A percentile compares a stretch with the other conserved stretches of the same genome.
Conservation (phyloP, 2,329 filamentous ascomycete species). For the Tympanopsis confertula region DNA sequence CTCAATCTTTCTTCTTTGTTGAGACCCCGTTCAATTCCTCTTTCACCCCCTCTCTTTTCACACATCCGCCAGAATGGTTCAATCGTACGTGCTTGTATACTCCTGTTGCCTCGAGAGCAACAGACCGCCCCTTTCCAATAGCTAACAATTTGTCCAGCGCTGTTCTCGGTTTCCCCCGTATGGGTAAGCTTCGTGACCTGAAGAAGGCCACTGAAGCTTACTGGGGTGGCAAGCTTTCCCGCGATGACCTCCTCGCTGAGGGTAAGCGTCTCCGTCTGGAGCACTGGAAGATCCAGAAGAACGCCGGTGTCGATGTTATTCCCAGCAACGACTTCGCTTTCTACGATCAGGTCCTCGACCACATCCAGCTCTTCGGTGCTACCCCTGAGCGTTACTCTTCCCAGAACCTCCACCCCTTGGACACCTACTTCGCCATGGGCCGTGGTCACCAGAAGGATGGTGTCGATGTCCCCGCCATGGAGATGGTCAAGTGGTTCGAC, state of each 20-base stretch:
- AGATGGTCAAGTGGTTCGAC: conserved; percentile 99
- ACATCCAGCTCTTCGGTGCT: conserved; percentile 95
- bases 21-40: conserved; percentile 8
- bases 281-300: conserved; percentile 99
- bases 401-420: conserved; percentile 74
- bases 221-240: conserved; percentile 90
- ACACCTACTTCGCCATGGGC: conserved; percentile 99
- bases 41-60: conserved; percentile 1
- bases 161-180: conserved; percentile 96
- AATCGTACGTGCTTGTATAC: conserved; percentile 33
- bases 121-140: not conserved
- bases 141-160: conserved; percentile 22
- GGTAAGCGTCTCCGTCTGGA: conserved; percentile 91
- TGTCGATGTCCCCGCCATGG: conserved; percentile 83
- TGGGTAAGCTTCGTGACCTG: conserved; percentile 95
- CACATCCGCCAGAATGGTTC: conserved; percentile 37
- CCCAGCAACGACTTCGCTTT: conserved; percentile 99
- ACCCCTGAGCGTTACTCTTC: conserved; percentile 88
- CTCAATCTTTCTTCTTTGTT: conserved; percentile 3
- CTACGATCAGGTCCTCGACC: conserved; percentile 94
- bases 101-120: not conserved
- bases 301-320: conserved; percentile 93
- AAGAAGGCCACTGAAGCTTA: conserved; percentile 99
- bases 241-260: conserved; percentile 81
- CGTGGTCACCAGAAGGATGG: conserved; percentile 93